Evolutionary conservation across 345 rosid species (phyloP).

Genomic region (Aegle marmelos): DNA sequence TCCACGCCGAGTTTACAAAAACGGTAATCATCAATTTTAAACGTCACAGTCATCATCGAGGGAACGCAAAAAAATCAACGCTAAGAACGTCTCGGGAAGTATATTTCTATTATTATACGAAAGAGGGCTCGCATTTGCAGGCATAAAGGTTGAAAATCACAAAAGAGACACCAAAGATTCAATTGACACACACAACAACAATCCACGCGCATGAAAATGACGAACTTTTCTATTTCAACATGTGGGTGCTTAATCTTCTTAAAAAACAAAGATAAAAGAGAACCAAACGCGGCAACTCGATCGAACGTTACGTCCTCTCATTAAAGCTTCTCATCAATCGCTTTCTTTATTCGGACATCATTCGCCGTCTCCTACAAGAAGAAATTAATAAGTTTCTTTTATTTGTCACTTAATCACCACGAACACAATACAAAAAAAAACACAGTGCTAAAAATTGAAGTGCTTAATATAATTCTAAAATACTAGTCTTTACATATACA

Average conservation of each 20-base stretch:
- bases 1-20: background rate
- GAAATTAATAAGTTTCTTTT: background rate
- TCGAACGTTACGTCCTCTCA: background rate
- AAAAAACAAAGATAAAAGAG: background rate
- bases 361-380: slow-evolving; percentile 8
- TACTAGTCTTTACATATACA: too few relatives aligned
- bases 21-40: background rate
- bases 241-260: background rate
- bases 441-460: background rate
- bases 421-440: background rate
- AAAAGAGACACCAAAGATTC: background rate
- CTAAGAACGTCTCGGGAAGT: background rate
- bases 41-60: background rate
- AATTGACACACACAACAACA: background rate
- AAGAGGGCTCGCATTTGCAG: background rate
- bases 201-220: background rate
- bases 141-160: background rate
- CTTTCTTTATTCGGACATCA: slow-evolving; percentile 7
- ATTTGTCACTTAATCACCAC: background rate
- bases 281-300: slow-evolving; percentile 2
- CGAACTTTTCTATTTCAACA: background rate
- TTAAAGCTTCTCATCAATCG: background rate
- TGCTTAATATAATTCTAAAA: too few relatives aligned
- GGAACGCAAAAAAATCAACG: background rate
- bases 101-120: background rate